Percentiles rank a stretch among this genome's conserved stretches.
phyloP scores from a whole-genome alignment of 1,284 basidiomycete genomes.

The Naganishia albida region DNA sequence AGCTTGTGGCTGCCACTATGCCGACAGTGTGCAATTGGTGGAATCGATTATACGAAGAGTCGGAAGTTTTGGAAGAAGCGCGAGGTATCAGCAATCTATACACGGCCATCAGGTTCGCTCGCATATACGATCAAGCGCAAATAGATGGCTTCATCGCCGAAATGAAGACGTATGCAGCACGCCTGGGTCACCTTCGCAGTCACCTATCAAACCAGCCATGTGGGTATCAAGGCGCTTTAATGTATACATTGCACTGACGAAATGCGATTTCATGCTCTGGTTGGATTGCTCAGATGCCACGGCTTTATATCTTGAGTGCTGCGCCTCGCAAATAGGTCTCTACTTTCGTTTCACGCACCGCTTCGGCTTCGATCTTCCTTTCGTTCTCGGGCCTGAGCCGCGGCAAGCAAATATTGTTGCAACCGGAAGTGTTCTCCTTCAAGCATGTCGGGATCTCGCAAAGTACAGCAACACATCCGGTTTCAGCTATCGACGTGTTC shows the following conservation, averaged over 20 bases:
- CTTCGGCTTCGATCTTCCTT: conserved; percentile 9
- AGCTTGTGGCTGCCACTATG: background rate
- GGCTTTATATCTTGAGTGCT: conserved; percentile 9
- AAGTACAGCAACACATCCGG: background rate
- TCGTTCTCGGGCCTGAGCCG: conserved; percentile 5
- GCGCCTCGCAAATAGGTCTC: conserved; percentile 10
- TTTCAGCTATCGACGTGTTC: conserved; percentile 7
- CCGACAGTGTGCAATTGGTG: conserved; percentile 22
- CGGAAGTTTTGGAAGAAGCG: conserved; percentile 3
- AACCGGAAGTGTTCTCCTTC: conserved; percentile 7
- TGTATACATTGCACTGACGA: too few relatives aligned
- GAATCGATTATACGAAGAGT: conserved; percentile 7
- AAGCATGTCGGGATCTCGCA: conserved; percentile 1
- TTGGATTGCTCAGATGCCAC: background rate
- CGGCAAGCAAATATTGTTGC: conserved; percentile 4
- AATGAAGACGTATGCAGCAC: background rate
- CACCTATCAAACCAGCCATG: background rate
- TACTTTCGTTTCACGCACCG: conserved; percentile 18
- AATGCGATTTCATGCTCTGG: too few relatives aligned
- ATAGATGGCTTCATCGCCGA: conserved; percentile 8
- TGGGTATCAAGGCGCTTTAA: background rate
- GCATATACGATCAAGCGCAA: conserved; percentile 16
- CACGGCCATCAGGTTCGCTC: conserved; percentile 10
- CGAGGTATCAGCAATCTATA: conserved; percentile 1
- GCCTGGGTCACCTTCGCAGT: background rate